Evolutionary conservation across 768 basidiomycete species (phyloP), one percentile per base, ranked within the genome.

Genomic region (Exsudoporus frostii): DNA sequence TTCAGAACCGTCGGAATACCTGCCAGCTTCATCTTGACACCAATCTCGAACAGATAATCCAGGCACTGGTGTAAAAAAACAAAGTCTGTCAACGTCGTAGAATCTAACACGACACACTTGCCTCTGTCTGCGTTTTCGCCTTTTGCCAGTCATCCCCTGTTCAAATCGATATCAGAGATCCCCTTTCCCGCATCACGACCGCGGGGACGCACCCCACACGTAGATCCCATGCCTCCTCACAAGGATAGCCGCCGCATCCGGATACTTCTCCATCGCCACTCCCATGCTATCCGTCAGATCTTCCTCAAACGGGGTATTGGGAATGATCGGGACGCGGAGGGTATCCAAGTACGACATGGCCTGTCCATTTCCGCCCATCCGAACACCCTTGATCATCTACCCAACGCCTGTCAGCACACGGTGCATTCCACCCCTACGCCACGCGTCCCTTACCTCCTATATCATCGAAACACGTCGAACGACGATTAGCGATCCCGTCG

Each of bases 371-470:
- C 92, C 92, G 6, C 81, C 88, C 15, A 84, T 65, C 10, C 90
- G 80, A 40, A 95, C 81, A 22, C 92, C 92, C 68, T 95, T 95
- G 67, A 94, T 95, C 92, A 94, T 94, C 84, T 94, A 22, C 20
- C 7, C 41, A 22, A 46, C 1, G n/a, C 30, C 7, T 13, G 45
- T 58, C 46, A 51, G 49, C 45, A n/a, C 19, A 6, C 5, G 1
- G 5, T 7, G 36, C 1, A 7, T 46, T 22, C 1, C 3, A 30
- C 4, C 36, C 27, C n/a, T 24, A 4, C 4, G 24, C 11, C 34
- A 2, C 20, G 10, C 30, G 7, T 19, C 4, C 19, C 29, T 57
- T 59, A 58, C 79, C 78, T 82, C 79, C 79, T 81, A 56, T 10
- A 50, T 19, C n/a, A n/a, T n/a, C n/a, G 49, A 44, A 19, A 22